phyloP scores from a whole-genome alignment of 140 eudicot species.

The Senecio squalidus region DNA sequence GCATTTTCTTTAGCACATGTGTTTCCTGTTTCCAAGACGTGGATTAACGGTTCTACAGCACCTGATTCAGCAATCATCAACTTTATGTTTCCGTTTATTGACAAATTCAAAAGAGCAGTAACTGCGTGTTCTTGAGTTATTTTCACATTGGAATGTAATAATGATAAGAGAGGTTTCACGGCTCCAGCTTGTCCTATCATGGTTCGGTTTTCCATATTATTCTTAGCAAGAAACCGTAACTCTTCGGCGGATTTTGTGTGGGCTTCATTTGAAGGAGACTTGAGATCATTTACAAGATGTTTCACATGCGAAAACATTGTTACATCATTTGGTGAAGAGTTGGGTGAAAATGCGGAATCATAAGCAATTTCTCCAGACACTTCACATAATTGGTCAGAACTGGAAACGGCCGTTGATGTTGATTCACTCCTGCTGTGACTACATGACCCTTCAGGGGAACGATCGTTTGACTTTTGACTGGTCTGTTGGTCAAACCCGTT shows the following conservation, averaged over 20 bases:
- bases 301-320: slow-evolving; percentile 48
- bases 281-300: slow-evolving; percentile 45
- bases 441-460: slow-evolving; percentile 68
- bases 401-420: slow-evolving; percentile 66
- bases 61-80: slow-evolving; percentile 69
- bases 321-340: slow-evolving; percentile 34
- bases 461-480: slow-evolving; percentile 38
- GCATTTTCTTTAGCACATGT: slow-evolving; percentile 77
- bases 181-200: slow-evolving; percentile 80
- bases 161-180: slow-evolving; percentile 51
- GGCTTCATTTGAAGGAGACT: slow-evolving; percentile 35
- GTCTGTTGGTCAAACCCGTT: slow-evolving; percentile 38
- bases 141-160: slow-evolving; percentile 44
- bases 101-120: slow-evolving; percentile 72
- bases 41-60: slow-evolving; percentile 76
- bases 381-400: slow-evolving; percentile 43
- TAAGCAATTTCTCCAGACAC: too few relatives aligned
- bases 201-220: slow-evolving; percentile 70
- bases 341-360: slow-evolving; percentile 17
- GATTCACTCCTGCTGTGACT: slow-evolving; percentile 86
- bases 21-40: slow-evolving; percentile 68
- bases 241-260: slow-evolving; percentile 73
- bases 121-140: slow-evolving; percentile 88
- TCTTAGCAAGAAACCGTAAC: slow-evolving; percentile 69
- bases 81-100: slow-evolving; percentile 67